A percentile compares a stretch with the other conserved stretches of the same genome.
These are phyloP conservation scores for Poronia punctata DNA, from an alignment of 495 filamentous ascomycete species.

Conservation along the genomic window DNA sequence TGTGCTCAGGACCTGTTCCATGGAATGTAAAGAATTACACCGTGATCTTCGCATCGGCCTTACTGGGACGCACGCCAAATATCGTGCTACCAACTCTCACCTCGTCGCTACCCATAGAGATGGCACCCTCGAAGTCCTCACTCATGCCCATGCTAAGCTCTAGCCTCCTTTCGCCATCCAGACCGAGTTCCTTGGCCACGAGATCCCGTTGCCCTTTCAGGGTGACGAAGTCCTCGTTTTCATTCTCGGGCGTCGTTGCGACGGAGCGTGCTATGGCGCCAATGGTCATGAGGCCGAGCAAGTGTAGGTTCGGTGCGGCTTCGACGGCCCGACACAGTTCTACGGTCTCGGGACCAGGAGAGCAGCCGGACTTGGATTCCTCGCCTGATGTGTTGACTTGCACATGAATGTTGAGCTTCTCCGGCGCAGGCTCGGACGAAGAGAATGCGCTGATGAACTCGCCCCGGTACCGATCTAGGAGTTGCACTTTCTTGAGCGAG, in stretches of 20 bases:
- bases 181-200: conserved; percentile 40
- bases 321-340: conserved; percentile 56
- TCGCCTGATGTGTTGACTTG: conserved; percentile 96
- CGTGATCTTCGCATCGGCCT: conserved; percentile 58
- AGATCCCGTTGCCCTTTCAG: conserved; percentile 64
- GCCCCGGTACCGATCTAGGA: conserved; percentile 69
- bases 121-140: conserved; percentile 86
- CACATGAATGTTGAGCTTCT: conserved; percentile 68
- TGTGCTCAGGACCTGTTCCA: no score
- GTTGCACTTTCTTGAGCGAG: conserved; percentile 72
- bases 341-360: conserved; percentile 52
- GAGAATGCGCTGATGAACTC: conserved; percentile 35
- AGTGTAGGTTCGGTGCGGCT: conserved; percentile 61
- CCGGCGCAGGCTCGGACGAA: conserved; percentile 17
- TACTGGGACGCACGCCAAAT: conserved; percentile 74
- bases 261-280: conserved; percentile 80
- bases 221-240: conserved; percentile 83
- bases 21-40: no score
- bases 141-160: conserved; percentile 80
- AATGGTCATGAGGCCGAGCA: conserved; percentile 93
- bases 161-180: conserved; percentile 23
- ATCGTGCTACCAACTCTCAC: conserved; percentile 95
- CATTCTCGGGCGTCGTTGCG: conserved; percentile 59
- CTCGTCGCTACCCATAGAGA: conserved; percentile 75
- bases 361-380: conserved; percentile 71